These are phyloP conservation scores for Brassica cretica DNA, from an alignment of 345 rosid species.

Conservation along the genomic window DNA sequence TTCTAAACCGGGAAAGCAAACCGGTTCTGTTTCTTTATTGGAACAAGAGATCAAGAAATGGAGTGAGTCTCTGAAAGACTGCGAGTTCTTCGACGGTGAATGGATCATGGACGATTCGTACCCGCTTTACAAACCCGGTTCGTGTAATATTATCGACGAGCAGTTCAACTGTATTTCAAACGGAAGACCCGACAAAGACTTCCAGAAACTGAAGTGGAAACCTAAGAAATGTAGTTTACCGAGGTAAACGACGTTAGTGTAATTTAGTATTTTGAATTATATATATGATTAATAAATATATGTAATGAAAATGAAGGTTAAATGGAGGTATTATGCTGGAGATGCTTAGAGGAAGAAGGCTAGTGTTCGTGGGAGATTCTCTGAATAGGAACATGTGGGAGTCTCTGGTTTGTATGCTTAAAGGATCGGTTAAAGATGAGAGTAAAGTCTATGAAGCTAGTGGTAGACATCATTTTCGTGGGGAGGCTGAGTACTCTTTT, in stretches of 20 bases:
- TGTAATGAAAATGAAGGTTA: conserved; percentile 46
- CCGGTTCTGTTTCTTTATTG: conserved; percentile 32
- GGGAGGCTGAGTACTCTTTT: conserved; percentile 82
- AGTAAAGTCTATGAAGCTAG: conserved; percentile 72
- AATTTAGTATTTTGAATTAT: too few species aligned
- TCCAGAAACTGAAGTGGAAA: conserved; percentile 80
- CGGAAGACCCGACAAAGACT: conserved; percentile 82
- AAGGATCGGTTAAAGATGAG: conserved; percentile 56
- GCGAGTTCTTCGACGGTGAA: conserved; percentile 83
- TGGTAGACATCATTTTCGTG: conserved; percentile 72
- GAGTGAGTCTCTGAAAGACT: conserved; percentile 52
- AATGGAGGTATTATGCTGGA: conserved; percentile 64
- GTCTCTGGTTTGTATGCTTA: conserved; percentile 82
- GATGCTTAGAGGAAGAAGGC: conserved; percentile 80
- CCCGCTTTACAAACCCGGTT: conserved; percentile 85
- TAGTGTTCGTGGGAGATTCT: conserved; percentile 91
- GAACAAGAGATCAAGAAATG: conserved; percentile 49
- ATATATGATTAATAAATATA: too few species aligned
- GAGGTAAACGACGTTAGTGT: conserved; percentile 46
- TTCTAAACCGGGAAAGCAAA: conserved; percentile 42
- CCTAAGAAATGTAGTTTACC: conserved; percentile 87
- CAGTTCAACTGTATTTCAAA: conserved; percentile 81
- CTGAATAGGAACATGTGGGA: conserved; percentile 99
- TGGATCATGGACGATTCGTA: conserved; percentile 89
- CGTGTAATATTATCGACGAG: conserved; percentile 79